Evolutionary conservation across 2,329 filamentous ascomycete species (phyloP).

Genomic region (Ascochyta fabae): DNA sequence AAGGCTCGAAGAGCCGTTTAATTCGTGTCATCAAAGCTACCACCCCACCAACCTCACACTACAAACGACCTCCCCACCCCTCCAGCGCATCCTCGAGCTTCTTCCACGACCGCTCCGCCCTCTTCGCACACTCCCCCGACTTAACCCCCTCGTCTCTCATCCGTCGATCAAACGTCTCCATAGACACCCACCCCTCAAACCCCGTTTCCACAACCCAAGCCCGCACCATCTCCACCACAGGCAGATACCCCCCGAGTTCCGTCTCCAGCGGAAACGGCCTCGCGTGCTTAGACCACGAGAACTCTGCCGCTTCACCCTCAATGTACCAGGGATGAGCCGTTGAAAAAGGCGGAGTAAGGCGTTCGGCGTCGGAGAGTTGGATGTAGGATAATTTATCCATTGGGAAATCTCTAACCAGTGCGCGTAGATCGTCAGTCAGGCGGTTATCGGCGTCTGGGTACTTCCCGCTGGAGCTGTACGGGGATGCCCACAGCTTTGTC

Average conservation of each 20-base stretch:
- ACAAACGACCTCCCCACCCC: background rate
- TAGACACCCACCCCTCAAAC: conserved; percentile 19
- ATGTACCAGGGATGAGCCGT: conserved; percentile 12
- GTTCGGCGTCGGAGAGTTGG: background rate
- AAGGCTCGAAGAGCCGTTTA: too few species aligned
- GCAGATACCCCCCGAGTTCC: conserved; percentile 19
- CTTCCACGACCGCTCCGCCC: conserved; percentile 6
- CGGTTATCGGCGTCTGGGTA: conserved; percentile 5
- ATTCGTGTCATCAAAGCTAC: too few species aligned
- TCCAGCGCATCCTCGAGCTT: background rate
- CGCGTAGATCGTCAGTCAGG: background rate
- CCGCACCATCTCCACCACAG: conserved; percentile 10
- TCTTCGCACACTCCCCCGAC: conserved; percentile 4
- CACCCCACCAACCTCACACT: too few species aligned
- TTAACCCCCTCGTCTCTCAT: conserved; percentile 8
- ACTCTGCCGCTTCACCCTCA: conserved; percentile 8
- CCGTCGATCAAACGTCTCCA: conserved; percentile 20
- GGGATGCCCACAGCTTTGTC: conserved; percentile 24
- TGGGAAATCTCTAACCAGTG: background rate
- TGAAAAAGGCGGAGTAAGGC: background rate
- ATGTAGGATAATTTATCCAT: background rate
- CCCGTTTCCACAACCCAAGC: conserved; percentile 9
- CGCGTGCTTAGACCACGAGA: conserved; percentile 20
- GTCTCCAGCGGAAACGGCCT: conserved; percentile 19
- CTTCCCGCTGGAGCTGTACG: conserved; percentile 9